Evolutionary conservation across 768 basidiomycete species (phyloP).

Genomic region (Leccinum variicolor): DNA sequence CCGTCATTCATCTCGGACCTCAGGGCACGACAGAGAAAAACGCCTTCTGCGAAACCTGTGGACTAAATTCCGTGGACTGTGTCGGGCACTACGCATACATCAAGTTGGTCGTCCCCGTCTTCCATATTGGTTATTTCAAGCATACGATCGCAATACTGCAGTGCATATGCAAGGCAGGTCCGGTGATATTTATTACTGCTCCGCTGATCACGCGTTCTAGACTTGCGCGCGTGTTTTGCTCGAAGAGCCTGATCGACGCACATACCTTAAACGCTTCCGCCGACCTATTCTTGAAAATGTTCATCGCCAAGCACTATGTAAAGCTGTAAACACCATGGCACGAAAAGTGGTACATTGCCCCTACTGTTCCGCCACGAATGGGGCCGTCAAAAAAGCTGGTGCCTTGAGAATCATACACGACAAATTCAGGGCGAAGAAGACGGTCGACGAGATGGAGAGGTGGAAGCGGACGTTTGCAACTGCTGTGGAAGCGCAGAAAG

Average conservation of each 20-base stretch:
- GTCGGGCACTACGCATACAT: conserved; percentile 99
- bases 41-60: conserved; percentile 93
- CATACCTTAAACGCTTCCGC: conserved; percentile 87
- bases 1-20: background rate
- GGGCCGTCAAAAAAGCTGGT: conserved; percentile 93
- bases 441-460: conserved; percentile 81
- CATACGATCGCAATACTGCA: conserved; percentile 92
- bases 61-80: conserved; percentile 86
- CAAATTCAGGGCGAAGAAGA: conserved; percentile 94
- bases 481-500: conserved; percentile 85
- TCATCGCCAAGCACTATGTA: conserved; percentile 76
- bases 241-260: conserved; percentile 80
- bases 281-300: conserved; percentile 89
- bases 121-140: conserved; percentile 98
- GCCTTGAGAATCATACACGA: conserved; percentile 97
- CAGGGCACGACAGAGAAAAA: conserved; percentile 95
- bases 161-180: conserved; percentile 87
- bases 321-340: conserved; percentile 80
- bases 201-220: conserved; percentile 33
- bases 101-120: conserved; percentile 93
- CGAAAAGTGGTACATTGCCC: conserved; percentile 92
- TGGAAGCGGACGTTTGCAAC: conserved; percentile 80
- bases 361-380: conserved; percentile 91
- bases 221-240: conserved; percentile 91
- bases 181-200: background rate